A percentile compares a stretch with the other conserved stretches of the same genome.
These are phyloP conservation scores for Erythrophleum ivorense DNA, from an alignment of 331 rosid species.

Conservation along the genomic window DNA sequence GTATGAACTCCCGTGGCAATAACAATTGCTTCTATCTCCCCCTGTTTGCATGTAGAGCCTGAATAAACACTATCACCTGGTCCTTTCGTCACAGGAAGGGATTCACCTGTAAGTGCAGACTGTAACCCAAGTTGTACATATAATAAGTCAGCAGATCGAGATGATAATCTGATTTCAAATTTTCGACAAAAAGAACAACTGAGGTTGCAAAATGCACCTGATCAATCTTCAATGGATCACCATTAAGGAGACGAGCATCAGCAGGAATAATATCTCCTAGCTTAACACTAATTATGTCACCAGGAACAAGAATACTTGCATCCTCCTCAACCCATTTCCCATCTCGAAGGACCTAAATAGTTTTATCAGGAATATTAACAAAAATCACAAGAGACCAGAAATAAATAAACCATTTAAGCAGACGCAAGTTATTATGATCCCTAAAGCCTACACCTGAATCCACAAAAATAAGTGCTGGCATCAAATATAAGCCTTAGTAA, in stretches of 20 bases:
- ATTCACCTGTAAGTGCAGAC: slow-evolving; percentile 91
- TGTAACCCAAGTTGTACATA: slow-evolving; percentile 41
- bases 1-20: slow-evolving; percentile 93
- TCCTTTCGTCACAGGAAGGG: slow-evolving; percentile 84
- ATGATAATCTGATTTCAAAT: slow-evolving; percentile 1
- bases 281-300: slow-evolving; percentile 79
- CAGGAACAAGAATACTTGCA: slow-evolving; percentile 80
- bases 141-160: slow-evolving; percentile 28
- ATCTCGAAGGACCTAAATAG: slow-evolving; percentile 71
- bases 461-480: neutral
- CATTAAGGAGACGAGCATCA: slow-evolving; percentile 89
- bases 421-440: neutral
- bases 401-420: neutral
- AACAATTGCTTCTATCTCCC: slow-evolving; percentile 86
- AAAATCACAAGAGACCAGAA: slow-evolving; percentile 29
- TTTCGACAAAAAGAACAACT: neutral
- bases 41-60: slow-evolving; percentile 90
- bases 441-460: slow-evolving; percentile 2
- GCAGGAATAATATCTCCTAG: slow-evolving; percentile 93
- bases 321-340: slow-evolving; percentile 84
- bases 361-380: neutral
- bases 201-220: slow-evolving; percentile 56
- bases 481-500: slow-evolving; percentile 10
- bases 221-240: slow-evolving; percentile 86
- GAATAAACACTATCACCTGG: slow-evolving; percentile 74